Base-by-base conservation (phyloP, 306 rosid species). In the Calophaca sinica region DNA sequence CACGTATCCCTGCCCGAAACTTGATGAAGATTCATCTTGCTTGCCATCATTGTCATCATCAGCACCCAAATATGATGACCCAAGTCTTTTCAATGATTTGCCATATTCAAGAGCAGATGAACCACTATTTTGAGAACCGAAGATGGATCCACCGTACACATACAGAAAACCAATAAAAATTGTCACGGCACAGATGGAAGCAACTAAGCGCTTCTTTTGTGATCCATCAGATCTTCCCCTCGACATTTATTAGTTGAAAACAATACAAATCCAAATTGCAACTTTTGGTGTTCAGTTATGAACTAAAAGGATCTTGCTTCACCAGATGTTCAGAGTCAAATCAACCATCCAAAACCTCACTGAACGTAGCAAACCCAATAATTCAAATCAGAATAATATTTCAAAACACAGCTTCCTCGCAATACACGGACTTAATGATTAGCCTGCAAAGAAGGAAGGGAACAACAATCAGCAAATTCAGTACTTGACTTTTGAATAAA, bases 221-320 rank as follows among this genome's bases (percentile, higher is more conserved):
- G 89, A 68, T 53, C 89, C 93, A 90, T 92, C 92, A 52, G 96
- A 83, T 83, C 97, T 89, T 65, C 92, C 92, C 86, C 99, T 89
- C 84, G 73, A 84, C 96, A 83, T 94, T 82, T 87, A 75, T 73
- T 35, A 65, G 60, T 75, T 74, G 73, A 60, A 62, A 71, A 69
- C 48, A 79, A 72, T 68, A 74, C 85, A 79, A 80, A 61, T 53
- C 69, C 73, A 57, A 57, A 38, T 42, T 65, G 68, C 70, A 70
- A 54, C 20, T 82, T 52, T 65, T 63, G 48, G 80, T 46, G 73
- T 55, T 58, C 53, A 59, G 64, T 48, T 68, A 46, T 41, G n/a
- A 60, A 60, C 70, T 53, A 72, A 46, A 59, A 62, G 63, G 70
- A 81, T 79, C 84, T 77, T 50, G 63, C 62, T 70, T 69, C 80